Base-by-base conservation (phyloP, 2,329 filamentous ascomycete genomes). In the Monosporascus ibericus region DNA sequence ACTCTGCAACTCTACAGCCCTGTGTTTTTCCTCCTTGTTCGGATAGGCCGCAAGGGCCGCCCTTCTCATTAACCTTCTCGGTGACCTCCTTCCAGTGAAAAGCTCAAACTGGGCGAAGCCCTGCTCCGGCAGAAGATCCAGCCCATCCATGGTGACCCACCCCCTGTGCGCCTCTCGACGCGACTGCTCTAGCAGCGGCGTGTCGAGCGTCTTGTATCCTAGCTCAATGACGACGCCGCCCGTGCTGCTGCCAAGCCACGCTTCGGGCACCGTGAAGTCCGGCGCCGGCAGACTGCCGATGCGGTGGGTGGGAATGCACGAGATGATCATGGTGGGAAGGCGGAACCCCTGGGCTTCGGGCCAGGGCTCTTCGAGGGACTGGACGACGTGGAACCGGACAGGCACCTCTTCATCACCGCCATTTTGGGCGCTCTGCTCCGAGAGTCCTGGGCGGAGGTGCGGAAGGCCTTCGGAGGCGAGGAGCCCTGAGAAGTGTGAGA, bases 91-190 rank as follows among this genome's bases (percentile, higher is more conserved):
- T 0, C 87, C 88, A 0, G 88, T 91, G 65, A 92, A 90, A 2
- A 92, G 70, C 68, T 92, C 88, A 63, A 92, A 92, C 61, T 92
- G 88, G 1, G 88, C 87, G 68, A 88, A 88, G 0, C 86, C 88
- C 64, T 92, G 88, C 65, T 92, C 88, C 0, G 86, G 86, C 15
- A 92, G 69, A 47, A 91, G 76, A 60, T 92, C 87, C 14, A 92
- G 72, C 0, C 88, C 88, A 61, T 91, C 86, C 68, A 91, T 81
- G 18, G 87, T 77, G 0, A 90, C 84, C 87, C 87, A 92, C 40
- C 87, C 78, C 57, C 78, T 73, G 51, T 82, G 72, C 20, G 81
- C 74, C 65, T 81, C 70, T 49, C 74, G 71, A 18, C 84, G 78
- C 51, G 88, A 82, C 61, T 92, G 88, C 34, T 78, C 75, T 44